Base-by-base conservation (phyloP, 2,329 filamentous ascomycete genomes). In the Mycocentrospora acerina region DNA sequence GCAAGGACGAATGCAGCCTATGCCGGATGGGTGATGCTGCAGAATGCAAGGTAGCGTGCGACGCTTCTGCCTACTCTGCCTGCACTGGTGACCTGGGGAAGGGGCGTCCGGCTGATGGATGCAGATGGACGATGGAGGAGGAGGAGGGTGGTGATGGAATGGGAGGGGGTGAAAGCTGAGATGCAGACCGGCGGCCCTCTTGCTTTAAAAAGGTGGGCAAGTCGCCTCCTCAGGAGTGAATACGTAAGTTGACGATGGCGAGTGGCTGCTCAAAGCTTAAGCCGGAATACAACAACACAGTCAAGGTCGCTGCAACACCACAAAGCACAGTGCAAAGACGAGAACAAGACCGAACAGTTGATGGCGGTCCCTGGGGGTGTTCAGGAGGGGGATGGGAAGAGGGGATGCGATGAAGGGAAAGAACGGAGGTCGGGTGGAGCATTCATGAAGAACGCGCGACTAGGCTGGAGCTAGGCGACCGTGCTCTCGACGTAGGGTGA, bases 41-140 rank as follows among this genome's bases (percentile, higher is more conserved):
- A 14, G 26, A 42, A 60, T 58, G 59, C 57, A 56, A 62, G 59
- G 59, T 52, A 52, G 56, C 37, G 58, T 56, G 58, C 59, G 52
- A 57, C 55, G 48, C 51, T 54, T 56, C 44, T 54, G 49, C 46
- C 51, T 59, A 52, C 50, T 53, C 40, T 44, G 42, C 46, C 45
- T 37, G 24, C 27, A 34, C 16, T 15, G 37, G 35, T 32, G 42
- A 29, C 16, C 24, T 29, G 40, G 17, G 16, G 43, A 41, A 38
- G 40, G 36, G 36, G 34, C 22, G 34, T 42, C 36, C 28, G 53
- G 44, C 49, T 45, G 46, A 36, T 47, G 40, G 39, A 37, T 40
- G 49, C 32, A 43, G 42, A 14, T 41, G 42, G 38, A 28, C 34
- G 46, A 24, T 29, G 35, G 29, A 35, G 27, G 38, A 15, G n/a